Conservation (phyloP, 148 eudicot species). For the Rhododendron kiyosumense region DNA sequence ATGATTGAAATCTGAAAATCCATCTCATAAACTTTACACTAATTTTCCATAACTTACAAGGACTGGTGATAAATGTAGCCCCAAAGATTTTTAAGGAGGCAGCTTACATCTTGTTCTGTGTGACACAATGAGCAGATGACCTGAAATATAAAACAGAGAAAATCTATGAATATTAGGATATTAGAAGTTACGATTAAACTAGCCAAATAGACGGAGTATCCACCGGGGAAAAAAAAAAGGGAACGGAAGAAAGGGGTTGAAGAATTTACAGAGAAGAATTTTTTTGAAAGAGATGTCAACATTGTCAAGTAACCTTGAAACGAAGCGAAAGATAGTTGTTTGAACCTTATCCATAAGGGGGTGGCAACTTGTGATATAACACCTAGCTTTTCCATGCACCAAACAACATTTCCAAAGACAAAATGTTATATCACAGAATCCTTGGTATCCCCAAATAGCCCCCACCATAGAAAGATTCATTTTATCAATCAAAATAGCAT, state of each 20-base stretch:
- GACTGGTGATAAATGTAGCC: not conserved
- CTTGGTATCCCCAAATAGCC: not conserved
- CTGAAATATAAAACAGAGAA: conserved; percentile 25
- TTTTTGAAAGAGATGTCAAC: not conserved
- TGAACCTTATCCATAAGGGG: not conserved
- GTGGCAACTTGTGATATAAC: not conserved
- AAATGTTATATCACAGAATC: not conserved
- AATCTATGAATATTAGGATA: not conserved
- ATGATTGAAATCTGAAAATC: not conserved
- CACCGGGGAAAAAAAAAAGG: not conserved
- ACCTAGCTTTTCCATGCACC: not conserved
- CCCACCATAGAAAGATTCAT: too few species aligned
- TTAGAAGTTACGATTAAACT: not conserved
- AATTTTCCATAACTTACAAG: not conserved
- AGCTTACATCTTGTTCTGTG: conserved; percentile 81
- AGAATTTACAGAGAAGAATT: not conserved
- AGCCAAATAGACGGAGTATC: not conserved
- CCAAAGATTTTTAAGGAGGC: not conserved
- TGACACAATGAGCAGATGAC: conserved; percentile 70
- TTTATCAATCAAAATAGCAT: not conserved
- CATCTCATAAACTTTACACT: not conserved
- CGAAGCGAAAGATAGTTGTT: not conserved
- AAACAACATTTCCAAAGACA: not conserved
- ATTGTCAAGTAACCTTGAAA: not conserved
- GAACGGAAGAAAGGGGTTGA: not conserved